Percentiles rank a stretch among this genome's conserved stretches.
Conservation (phyloP, 2,329 filamentous ascomycete genomes). For the Alternaria sp. region DNA sequence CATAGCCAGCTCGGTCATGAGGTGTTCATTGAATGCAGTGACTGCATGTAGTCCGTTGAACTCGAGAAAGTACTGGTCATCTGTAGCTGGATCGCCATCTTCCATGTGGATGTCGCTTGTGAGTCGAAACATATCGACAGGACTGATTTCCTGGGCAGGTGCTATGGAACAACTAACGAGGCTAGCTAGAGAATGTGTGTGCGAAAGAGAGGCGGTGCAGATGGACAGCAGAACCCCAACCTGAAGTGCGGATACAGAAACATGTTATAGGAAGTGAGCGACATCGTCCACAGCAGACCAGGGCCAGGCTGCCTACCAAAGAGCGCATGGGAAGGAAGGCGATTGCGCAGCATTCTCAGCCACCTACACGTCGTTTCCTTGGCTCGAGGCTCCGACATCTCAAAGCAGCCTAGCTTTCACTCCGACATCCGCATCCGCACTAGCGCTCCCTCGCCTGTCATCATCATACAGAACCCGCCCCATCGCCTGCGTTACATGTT, state of each 20-base stretch:
- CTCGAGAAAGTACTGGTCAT: no score
- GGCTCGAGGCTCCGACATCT: not conserved
- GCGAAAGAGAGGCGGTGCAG: not conserved
- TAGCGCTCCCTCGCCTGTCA: not conserved
- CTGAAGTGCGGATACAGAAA: not conserved
- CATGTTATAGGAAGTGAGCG: not conserved
- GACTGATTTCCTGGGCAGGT: no score
- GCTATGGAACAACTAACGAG: no score
- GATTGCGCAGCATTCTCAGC: not conserved
- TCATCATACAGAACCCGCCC: not conserved
- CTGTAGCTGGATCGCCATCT: no score
- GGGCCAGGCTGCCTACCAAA: accelerated
- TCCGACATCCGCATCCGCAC: not conserved
- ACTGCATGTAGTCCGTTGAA: no score
- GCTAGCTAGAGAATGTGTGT: not conserved
- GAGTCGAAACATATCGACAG: no score
- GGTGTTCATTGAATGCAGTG: no score
- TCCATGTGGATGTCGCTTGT: no score
- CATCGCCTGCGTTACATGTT: no score
- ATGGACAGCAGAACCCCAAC: accelerated
- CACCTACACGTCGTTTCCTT: not conserved
- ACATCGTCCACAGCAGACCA: not conserved
- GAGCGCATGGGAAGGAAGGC: not conserved
- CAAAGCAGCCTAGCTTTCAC: not conserved
- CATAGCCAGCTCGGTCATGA: no score